phyloP scores from a whole-genome alignment of 2,329 filamentous ascomycete species.

The Teratosphaeria pseudoeucalypti region DNA sequence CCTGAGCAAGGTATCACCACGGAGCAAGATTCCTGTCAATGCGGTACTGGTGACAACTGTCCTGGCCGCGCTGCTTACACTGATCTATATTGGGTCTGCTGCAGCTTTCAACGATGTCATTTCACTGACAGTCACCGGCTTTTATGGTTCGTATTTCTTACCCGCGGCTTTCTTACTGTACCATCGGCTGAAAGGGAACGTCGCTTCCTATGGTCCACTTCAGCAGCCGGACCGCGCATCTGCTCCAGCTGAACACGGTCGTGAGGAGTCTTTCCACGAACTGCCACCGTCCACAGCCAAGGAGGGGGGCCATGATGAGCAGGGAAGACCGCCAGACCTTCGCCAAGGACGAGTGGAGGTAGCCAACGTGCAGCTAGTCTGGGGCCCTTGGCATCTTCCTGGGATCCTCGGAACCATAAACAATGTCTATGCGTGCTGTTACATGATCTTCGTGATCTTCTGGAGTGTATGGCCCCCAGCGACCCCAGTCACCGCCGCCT shows the following conservation, averaged over 20 bases:
- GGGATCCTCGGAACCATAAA: constrained; percentile 43
- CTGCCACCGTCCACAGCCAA: neutral
- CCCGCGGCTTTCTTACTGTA: constrained; percentile 32
- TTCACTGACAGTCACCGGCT: constrained; percentile 33
- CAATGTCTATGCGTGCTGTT: constrained; percentile 44
- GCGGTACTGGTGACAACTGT: constrained; percentile 40
- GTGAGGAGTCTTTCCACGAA: neutral
- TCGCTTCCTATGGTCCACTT: constrained; percentile 26
- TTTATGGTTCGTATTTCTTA: constrained; percentile 36
- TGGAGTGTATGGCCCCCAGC: constrained; percentile 43
- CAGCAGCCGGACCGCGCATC: constrained; percentile 9
- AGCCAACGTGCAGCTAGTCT: constrained; percentile 29
- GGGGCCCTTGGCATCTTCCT: constrained; percentile 48
- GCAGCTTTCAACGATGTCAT: constrained; percentile 38
- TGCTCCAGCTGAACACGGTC: neutral
- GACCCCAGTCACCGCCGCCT: constrained; percentile 23
- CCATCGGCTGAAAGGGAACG: constrained; percentile 29
- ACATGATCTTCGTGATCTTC: constrained; percentile 46
- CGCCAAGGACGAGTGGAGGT: constrained; percentile 6
- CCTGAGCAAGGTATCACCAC: constrained; percentile 24
- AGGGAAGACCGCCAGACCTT: neutral
- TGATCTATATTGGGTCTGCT: constrained; percentile 34
- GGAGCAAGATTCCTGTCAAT: constrained; percentile 20
- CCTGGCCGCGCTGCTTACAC: constrained; percentile 36
- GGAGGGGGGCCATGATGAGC: neutral